Evolutionary conservation across 2,329 filamentous ascomycete genomes (phyloP).

Genomic region (Eurotiales sp.): DNA sequence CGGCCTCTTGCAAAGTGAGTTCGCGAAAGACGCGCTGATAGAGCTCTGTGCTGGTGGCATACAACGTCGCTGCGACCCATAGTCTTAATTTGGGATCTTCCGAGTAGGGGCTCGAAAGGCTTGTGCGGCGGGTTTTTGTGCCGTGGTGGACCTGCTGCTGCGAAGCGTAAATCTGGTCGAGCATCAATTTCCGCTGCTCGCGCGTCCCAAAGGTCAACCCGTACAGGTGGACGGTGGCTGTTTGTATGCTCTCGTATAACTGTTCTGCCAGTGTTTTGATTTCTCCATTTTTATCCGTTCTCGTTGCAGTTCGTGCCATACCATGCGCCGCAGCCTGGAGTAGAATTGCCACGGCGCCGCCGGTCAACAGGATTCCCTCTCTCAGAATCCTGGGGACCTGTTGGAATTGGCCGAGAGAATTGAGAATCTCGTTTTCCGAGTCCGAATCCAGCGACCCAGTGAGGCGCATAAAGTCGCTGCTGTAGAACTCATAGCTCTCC

Average conservation of each 20-base stretch:
- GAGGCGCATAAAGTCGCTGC: constrained; percentile 12
- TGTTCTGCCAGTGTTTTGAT: constrained; percentile 21
- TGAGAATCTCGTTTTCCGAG: constrained; percentile 19
- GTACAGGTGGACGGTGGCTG: constrained; percentile 32
- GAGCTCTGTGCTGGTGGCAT: constrained; percentile 34
- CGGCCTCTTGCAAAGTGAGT: constrained; percentile 28
- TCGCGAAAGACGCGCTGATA: constrained; percentile 35
- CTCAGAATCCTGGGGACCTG: constrained; percentile 33
- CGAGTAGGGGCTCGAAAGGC: constrained; percentile 15
- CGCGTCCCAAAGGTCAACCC: constrained; percentile 30
- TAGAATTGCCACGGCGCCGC: constrained; percentile 31
- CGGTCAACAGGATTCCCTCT: constrained; percentile 34
- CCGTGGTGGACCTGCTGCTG: constrained; percentile 15
- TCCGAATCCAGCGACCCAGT: constrained; percentile 9
- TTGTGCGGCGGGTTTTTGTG: constrained; percentile 2
- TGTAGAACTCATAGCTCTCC: constrained; percentile 14
- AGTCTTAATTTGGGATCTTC: constrained; percentile 22
- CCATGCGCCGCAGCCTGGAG: constrained; percentile 32
- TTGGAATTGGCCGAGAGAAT: constrained; percentile 30
- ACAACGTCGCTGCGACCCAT: constrained; percentile 34
- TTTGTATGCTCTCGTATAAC: constrained; percentile 28
- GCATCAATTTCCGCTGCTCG: constrained; percentile 27
- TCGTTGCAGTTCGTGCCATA: constrained; percentile 19
- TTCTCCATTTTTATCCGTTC: constrained; percentile 1
- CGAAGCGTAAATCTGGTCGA: constrained; percentile 21